Conservation (phyloP, 495 filamentous ascomycete species). For the Cercophora sp. region DNA sequence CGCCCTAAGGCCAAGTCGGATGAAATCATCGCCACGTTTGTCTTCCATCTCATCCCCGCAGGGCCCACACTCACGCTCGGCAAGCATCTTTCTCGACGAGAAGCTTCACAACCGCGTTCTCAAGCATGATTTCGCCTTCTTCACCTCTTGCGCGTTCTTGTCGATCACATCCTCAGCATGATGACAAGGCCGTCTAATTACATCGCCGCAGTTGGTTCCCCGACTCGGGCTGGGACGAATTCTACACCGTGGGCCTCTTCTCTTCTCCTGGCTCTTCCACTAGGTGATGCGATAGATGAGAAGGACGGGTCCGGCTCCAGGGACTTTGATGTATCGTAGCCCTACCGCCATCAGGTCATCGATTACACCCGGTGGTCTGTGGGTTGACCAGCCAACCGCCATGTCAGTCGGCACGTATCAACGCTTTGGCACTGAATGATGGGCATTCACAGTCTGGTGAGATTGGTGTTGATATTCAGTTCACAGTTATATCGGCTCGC, state of each 20-base stretch:
- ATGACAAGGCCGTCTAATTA: neutral
- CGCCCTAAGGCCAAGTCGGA: slow-evolving; percentile 4
- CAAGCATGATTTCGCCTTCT: slow-evolving; percentile 14
- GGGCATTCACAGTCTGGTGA: too few species aligned
- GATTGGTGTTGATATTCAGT: too few species aligned
- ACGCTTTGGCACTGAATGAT: too few species aligned
- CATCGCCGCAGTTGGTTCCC: slow-evolving; percentile 18
- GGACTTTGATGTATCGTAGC: slow-evolving; percentile 6
- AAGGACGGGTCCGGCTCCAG: neutral
- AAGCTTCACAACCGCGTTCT: neutral
- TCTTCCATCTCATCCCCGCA: too few species aligned
- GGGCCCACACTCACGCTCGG: too few species aligned
- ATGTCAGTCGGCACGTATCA: too few species aligned
- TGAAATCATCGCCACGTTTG: slow-evolving; percentile 5
- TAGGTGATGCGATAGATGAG: slow-evolving; percentile 15
- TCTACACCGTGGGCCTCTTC: slow-evolving; percentile 12
- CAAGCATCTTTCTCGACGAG: slow-evolving; percentile 8
- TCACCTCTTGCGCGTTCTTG: slow-evolving; percentile 9
- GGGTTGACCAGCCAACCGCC: too few species aligned
- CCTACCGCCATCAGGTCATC: slow-evolving; percentile 7
- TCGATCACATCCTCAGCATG: neutral
- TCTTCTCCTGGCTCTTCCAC: slow-evolving; percentile 13
- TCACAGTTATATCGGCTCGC: too few species aligned
- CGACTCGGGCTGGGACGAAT: slow-evolving; percentile 11
- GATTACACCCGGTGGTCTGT: slow-evolving; percentile 10